phyloP scores from a whole-genome alignment of 163 green algal genomes.

The Scenedesmus sp. region DNA sequence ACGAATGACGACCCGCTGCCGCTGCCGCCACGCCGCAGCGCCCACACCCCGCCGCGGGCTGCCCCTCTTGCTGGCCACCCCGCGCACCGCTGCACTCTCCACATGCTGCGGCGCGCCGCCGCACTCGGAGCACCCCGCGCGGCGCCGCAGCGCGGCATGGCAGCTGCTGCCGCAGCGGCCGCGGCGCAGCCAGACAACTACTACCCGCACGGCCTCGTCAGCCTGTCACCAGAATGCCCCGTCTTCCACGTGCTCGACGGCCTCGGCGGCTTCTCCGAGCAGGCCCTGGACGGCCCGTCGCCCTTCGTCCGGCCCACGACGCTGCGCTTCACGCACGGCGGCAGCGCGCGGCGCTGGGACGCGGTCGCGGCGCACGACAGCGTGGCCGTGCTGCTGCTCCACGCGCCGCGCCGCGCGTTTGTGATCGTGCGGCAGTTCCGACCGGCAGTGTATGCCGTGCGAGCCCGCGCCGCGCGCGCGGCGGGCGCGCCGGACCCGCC shows the following conservation, averaged over 20 bases:
- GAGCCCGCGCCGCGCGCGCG: slow-evolving; percentile 38
- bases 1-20: too few species aligned
- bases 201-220: too few species aligned
- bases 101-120: too few species aligned
- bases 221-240: slow-evolving; percentile 17
- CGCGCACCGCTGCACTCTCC: too few species aligned
- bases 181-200: too few species aligned
- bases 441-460: slow-evolving; percentile 66
- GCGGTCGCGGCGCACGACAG: slow-evolving; percentile 73
- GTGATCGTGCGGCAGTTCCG: slow-evolving; percentile 88
- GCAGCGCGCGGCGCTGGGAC: slow-evolving; percentile 81
- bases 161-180: too few species aligned
- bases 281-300: slow-evolving; percentile 33
- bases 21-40: too few species aligned
- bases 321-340: slow-evolving; percentile 76
- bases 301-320: slow-evolving; percentile 73
- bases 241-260: slow-evolving; percentile 21
- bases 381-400: slow-evolving; percentile 82
- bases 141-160: too few species aligned
- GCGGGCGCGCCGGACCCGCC: slow-evolving; percentile 35
- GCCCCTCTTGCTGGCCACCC: too few species aligned
- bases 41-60: too few species aligned
- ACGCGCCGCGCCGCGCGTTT: slow-evolving; percentile 58
- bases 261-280: slow-evolving; percentile 23
- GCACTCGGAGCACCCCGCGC: too few species aligned